Evolutionary conservation across 75 land plant species (phyloP), one percentile per base, ranked within the genome.

Genomic region (Pinus taeda): DNA sequence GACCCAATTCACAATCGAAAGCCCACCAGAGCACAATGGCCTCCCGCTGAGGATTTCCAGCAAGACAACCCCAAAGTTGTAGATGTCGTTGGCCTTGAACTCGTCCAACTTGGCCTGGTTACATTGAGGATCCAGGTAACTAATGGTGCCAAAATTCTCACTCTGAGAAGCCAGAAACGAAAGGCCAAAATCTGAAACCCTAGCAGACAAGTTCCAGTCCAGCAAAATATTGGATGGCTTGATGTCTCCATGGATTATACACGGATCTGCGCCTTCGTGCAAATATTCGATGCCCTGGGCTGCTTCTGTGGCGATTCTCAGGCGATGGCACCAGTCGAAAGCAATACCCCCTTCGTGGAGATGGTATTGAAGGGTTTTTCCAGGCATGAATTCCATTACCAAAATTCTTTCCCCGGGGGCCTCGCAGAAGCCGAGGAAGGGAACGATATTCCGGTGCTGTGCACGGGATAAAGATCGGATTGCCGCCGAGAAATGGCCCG

Each of bases 161-260:
- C 80, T 81, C 13, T 29, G 33, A 0, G 79, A 69, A 15, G 80
- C 80, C 78, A 90, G 57, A 24, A 81, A 80, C 14, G 70, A 13
- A 0, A 89, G 74, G 57, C 93, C 93, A 26, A 79, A 90, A 57
- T 90, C 93, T 49, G 84, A 57, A 42, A 90, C 57, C 57, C 61
- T 81, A 2, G 88, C 82, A 58, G 63, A 22, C 71, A 79, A 83
- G 21, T 79, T 80, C 59, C 17, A 75, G 59, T 91, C 88, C 11
- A 91, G 74, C n/a, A 91, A 29, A 13, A 91, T 79, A 71, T 91
- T 89, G 67, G 91, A 84, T 4, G 93, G 74, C 79, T 91, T 91
- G 13, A 91, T 22, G 60, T 88, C 77, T 13, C 93, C 91, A 61
- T 89, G 93, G 21, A 91, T 74, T 15, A 81, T 39, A 18, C 33